Conservation (phyloP, 1,139 yeast genomes). For the Magnusiomyces tetraspermus region DNA sequence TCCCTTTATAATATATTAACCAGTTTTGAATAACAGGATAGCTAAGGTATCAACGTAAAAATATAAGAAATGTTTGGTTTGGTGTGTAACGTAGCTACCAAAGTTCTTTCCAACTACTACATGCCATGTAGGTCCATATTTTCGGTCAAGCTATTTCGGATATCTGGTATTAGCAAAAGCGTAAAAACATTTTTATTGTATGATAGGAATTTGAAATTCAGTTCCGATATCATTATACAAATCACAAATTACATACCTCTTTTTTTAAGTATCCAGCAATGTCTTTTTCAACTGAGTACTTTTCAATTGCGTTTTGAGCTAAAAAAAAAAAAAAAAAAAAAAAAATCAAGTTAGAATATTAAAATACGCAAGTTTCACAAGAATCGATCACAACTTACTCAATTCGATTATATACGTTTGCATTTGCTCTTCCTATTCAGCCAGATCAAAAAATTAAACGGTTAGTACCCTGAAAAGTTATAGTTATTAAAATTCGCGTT, state of each 20-base stretch:
- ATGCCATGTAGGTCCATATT: conserved; percentile 86
- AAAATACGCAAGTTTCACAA: background rate
- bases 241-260: conserved; percentile 38
- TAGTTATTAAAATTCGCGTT: background rate
- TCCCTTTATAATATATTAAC: too few species aligned
- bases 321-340: conserved; percentile 32
- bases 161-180: background rate
- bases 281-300: conserved; percentile 51
- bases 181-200: background rate
- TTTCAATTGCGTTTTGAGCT: conserved; percentile 53
- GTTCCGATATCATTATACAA: background rate
- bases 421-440: conserved; percentile 28
- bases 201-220: background rate
- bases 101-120: conserved; percentile 88
- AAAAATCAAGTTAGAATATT: conserved; percentile 11
- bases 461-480: background rate
- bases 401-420: conserved; percentile 27
- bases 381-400: conserved; percentile 19
- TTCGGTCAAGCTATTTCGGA: conserved; percentile 37
- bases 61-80: conserved; percentile 68
- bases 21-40: conserved; percentile 72
- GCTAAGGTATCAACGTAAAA: conserved; percentile 78
- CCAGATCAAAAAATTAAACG: conserved; percentile 5
- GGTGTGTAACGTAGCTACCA: conserved; percentile 91
- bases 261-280: conserved; percentile 76